These are phyloP conservation scores for Prunus dulcis DNA, from an alignment of 306 rosid genomes.

Conservation along the genomic window DNA sequence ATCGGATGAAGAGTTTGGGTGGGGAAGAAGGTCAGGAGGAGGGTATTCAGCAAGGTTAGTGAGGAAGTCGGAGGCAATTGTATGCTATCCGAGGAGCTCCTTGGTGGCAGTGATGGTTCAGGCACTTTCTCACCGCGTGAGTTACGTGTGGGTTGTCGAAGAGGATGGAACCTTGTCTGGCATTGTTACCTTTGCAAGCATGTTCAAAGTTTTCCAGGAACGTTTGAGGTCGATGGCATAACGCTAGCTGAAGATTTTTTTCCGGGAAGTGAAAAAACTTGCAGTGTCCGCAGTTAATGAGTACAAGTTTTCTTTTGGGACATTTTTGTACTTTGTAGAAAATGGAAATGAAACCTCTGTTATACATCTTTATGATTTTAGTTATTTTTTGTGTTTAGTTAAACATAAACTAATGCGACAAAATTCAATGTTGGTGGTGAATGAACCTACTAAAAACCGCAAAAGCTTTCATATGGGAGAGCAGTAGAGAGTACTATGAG, in stretches of 20 bases:
- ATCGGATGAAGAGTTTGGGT: slow-evolving; percentile 68
- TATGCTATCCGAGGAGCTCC: slow-evolving; percentile 77
- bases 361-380: background rate
- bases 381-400: background rate
- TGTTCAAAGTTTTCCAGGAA: slow-evolving; percentile 69
- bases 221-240: slow-evolving; percentile 41
- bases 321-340: background rate
- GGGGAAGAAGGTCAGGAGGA: slow-evolving; percentile 49
- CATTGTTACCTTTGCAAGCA: slow-evolving; percentile 55
- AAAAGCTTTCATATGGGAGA: background rate
- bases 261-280: background rate
- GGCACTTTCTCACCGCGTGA: slow-evolving; percentile 71
- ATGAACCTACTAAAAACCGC: background rate
- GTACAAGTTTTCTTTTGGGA: background rate
- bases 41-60: slow-evolving; percentile 51
- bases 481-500: background rate
- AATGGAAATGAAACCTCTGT: background rate
- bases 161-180: slow-evolving; percentile 69
- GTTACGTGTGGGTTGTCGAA: slow-evolving; percentile 82
- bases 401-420: too few species aligned
- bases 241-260: background rate
- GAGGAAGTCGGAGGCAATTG: slow-evolving; percentile 67
- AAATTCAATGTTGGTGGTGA: too few species aligned
- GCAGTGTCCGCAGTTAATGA: too few species aligned
- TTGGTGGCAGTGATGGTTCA: slow-evolving; percentile 88